phyloP scores from a whole-genome alignment of 805 yeast genomes.

The Teunomyces kruisii region DNA sequence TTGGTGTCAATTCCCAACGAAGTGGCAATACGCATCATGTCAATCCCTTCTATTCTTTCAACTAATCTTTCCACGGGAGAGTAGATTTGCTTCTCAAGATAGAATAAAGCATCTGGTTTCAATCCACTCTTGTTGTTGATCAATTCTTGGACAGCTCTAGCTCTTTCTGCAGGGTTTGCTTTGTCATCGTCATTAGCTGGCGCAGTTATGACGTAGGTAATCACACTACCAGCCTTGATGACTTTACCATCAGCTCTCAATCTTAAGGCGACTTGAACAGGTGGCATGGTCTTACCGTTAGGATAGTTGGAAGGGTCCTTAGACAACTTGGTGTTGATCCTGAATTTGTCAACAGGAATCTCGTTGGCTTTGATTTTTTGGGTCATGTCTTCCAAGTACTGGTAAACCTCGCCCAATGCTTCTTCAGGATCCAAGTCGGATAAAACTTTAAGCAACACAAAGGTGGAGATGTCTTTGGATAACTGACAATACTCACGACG shows the following conservation, averaged over 20 bases:
- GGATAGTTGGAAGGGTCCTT: slow-evolving; percentile 88
- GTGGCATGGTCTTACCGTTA: slow-evolving; percentile 72
- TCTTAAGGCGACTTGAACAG: slow-evolving; percentile 85
- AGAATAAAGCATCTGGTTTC: slow-evolving; percentile 73
- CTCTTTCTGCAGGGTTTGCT: slow-evolving; percentile 68
- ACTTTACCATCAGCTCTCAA: slow-evolving; percentile 81
- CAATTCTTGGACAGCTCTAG: slow-evolving; percentile 78
- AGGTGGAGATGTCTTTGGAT: slow-evolving; percentile 83
- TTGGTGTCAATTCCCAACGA: slow-evolving; percentile 76
- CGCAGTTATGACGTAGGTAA: slow-evolving; percentile 76
- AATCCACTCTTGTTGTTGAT: slow-evolving; percentile 49
- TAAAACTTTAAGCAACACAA: slow-evolving; percentile 68
- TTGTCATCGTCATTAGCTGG: slow-evolving; percentile 32
- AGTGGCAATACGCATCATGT: slow-evolving; percentile 71
- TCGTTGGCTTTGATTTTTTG: slow-evolving; percentile 58
- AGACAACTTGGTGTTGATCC: slow-evolving; percentile 83
- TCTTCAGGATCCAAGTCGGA: slow-evolving; percentile 75
- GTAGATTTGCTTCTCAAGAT: slow-evolving; percentile 83
- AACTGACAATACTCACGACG: slow-evolving; percentile 95
- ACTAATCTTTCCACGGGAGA: slow-evolving; percentile 89
- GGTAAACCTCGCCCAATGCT: slow-evolving; percentile 69
- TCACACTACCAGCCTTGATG: slow-evolving; percentile 84
- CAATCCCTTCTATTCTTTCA: slow-evolving; percentile 84
- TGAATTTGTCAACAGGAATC: slow-evolving; percentile 63
- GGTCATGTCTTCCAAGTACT: slow-evolving; percentile 62